A percentile compares a stretch with the other conserved stretches of the same genome.
phyloP scores from a whole-genome alignment of 306 rosid genomes.

The Styphnolobium japonicum region DNA sequence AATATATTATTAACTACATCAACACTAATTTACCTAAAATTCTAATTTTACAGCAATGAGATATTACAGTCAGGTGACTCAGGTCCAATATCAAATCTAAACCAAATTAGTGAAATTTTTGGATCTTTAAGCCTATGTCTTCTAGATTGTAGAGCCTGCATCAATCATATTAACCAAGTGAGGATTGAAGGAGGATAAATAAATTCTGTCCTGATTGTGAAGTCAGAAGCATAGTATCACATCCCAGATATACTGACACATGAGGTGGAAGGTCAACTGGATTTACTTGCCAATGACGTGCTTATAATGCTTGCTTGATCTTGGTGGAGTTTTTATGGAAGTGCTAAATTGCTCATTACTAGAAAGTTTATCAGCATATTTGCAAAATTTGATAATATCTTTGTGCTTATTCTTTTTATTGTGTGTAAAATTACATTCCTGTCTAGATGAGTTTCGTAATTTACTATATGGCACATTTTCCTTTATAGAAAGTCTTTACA shows the following conservation, averaged over 20 bases:
- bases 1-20: not conserved
- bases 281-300: not conserved
- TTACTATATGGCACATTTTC: not conserved
- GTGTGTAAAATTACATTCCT: not conserved
- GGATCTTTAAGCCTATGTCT: not conserved
- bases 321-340: not conserved
- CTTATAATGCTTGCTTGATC: not conserved
- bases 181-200: not conserved
- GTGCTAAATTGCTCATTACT: not conserved
- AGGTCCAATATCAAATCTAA: not conserved
- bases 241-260: too few species aligned
- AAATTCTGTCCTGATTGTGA: not conserved
- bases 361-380: not conserved
- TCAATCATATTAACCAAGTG: not conserved
- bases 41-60: not conserved
- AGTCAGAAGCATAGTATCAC: not conserved
- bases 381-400: not conserved
- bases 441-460: not conserved
- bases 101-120: not conserved
- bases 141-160: not conserved
- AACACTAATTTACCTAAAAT: not conserved
- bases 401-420: not conserved
- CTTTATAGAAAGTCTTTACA: not conserved
- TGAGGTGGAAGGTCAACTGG: slow-evolving; percentile 5
- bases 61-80: not conserved